A percentile compares a stretch with the other conserved stretches of the same genome.
Conservation (phyloP, 345 rosid species). For the Draba incana region DNA sequence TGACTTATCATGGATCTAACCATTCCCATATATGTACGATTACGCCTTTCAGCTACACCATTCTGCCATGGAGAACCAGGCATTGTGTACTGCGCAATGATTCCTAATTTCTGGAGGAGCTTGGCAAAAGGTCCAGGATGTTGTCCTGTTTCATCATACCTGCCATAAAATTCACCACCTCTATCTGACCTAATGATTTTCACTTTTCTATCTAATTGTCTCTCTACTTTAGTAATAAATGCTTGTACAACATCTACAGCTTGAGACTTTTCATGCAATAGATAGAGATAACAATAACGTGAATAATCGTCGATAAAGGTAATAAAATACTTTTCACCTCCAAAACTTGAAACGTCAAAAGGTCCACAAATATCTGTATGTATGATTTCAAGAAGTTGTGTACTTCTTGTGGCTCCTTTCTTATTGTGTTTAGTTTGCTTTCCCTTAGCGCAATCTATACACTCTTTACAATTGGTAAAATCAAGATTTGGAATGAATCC, state of each 20-base stretch:
- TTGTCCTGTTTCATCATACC: constrained; percentile 6
- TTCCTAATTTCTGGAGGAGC: constrained; percentile 8
- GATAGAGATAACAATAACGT: constrained; percentile 20
- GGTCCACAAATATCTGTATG: constrained; percentile 11
- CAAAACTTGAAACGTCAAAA: neutral
- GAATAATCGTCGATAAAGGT: constrained; percentile 5
- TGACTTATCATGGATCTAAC: constrained; percentile 20
- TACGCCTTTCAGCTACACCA: constrained; percentile 25
- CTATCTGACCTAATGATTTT: constrained; percentile 21
- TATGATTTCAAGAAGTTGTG: neutral
- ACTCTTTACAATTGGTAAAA: neutral
- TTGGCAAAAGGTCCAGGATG: neutral
- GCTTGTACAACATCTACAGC: neutral
- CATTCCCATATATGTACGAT: constrained; percentile 10
- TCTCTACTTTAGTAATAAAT: constrained; percentile 2
- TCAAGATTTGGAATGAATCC: neutral
- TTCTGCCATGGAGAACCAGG: constrained; percentile 19
- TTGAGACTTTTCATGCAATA: constrained; percentile 16
- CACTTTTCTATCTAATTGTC: constrained; percentile 15
- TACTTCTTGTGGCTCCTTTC: neutral
- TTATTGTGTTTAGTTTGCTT: constrained; percentile 8
- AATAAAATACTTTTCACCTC: neutral
- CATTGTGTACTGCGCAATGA: neutral
- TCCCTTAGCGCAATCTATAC: neutral
- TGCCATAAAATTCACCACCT: neutral